Evolutionary conservation across 805 yeast species (phyloP).

Genomic region (Hanseniaspora nectarophila): DNA sequence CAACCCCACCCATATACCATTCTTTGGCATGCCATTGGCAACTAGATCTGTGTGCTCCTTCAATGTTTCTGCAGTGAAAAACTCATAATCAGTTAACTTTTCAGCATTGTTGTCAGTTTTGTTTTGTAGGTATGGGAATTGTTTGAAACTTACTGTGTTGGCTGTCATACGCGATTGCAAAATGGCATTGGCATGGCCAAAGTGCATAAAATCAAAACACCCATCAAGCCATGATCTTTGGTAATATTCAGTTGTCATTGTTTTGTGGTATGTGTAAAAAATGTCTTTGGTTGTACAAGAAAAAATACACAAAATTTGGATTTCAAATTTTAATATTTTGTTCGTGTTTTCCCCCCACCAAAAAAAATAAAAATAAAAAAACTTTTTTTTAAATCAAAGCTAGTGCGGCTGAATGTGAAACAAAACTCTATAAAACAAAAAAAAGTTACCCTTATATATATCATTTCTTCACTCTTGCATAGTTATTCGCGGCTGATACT

Average conservation of each 20-base stretch:
- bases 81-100: not conserved
- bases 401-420: not conserved
- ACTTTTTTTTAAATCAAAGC: no score
- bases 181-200: constrained; percentile 96
- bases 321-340: no score
- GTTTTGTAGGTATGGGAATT: constrained; percentile 10
- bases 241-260: no score
- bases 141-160: constrained; percentile 46
- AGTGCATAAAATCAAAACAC: constrained; percentile 95
- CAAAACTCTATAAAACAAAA: no score
- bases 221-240: constrained; percentile 87
- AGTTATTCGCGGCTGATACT: not conserved
- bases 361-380: no score
- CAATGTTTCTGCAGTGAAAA: constrained; percentile 8
- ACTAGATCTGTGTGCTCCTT: not conserved
- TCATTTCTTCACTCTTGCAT: constrained; percentile 2
- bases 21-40: not conserved
- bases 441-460: no score
- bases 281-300: no score
- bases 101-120: no score
- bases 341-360: no score
- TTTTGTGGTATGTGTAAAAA: no score
- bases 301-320: no score
- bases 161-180: constrained; percentile 83
- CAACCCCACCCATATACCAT: constrained; percentile 42